Base-by-base conservation (phyloP, 2,329 filamentous ascomycete genomes). In the Aspergillus fructus region DNA sequence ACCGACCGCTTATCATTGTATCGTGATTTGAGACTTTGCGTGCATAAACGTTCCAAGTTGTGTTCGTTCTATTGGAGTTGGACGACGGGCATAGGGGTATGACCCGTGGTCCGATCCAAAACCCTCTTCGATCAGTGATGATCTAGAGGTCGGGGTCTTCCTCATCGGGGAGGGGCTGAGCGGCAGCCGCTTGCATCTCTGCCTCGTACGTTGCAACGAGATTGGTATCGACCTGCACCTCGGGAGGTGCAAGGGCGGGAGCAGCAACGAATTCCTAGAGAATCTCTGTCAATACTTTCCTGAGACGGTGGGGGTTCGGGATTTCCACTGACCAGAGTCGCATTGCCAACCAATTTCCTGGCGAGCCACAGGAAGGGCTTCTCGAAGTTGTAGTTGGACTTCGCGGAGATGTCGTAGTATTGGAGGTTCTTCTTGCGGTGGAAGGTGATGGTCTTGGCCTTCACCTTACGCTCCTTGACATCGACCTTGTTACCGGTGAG, bases 351-450 rank as follows among this genome's bases (percentile, higher is more conserved):
- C 59, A 99, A 88, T 88, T 99, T 99, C 79, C 94, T 89, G 69
- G 93, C 93, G 71, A 99, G 89, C 94, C 94, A 97, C 71, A 97
- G 89, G 91, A 99, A 97, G 64, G 93, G 93, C 88, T 97, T 99
- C 89, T 97, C 93, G 80, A 97, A 97, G 88, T 97, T 97, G 84
- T 99, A 97, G 86, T 97, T 97, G 75, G 93, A 97, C 85, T 97
- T 99, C 81, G 94, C 94, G 42, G 92, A 97, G 78, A 97, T 97
- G 72, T 97, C 94, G 86, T 99, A 99, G 87, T 97, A 99, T 83
- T 99, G 94, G 53, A 99, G 89, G 83, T 97, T 99, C 89, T 99
- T 99, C 91, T 99, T 99, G 82, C 94, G 91, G 87, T 99, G 94
- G 90, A 99, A 99, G 68, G 94, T 99, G 81, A 99, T 99, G 77